phyloP scores from a whole-genome alignment of 2,329 filamentous ascomycete genomes.

The Penicillium sp. region DNA sequence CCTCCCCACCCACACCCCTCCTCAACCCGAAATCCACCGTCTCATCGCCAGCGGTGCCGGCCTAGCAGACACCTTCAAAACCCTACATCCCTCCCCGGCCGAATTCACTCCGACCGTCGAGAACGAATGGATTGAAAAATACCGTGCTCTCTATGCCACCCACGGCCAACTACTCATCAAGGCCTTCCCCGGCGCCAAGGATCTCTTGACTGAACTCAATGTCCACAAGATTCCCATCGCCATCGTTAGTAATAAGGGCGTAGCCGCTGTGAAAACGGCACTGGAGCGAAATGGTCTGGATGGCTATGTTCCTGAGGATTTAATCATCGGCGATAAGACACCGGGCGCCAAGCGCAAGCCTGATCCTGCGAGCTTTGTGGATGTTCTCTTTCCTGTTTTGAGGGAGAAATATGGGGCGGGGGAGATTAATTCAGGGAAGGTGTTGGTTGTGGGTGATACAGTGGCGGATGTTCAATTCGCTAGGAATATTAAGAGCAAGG shows the following conservation, averaged over 20 bases:
- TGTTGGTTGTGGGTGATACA: slow-evolving; percentile 19
- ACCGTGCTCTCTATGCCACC: slow-evolving; percentile 22
- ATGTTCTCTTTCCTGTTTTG: slow-evolving; percentile 19
- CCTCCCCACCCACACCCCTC: slow-evolving; percentile 12
- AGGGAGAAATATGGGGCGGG: slow-evolving; percentile 6
- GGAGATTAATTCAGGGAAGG: not conserved
- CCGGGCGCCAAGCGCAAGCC: slow-evolving; percentile 18
- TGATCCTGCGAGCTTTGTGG: slow-evolving; percentile 15
- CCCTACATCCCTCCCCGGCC: slow-evolving; percentile 7
- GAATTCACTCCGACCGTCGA: slow-evolving; percentile 9
- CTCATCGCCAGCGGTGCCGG: slow-evolving; percentile 18
- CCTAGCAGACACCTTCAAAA: slow-evolving; percentile 14
- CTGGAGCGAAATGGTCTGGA: slow-evolving; percentile 10
- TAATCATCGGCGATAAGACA: slow-evolving; percentile 20
- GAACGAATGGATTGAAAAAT: slow-evolving; percentile 22
- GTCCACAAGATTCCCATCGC: slow-evolving; percentile 17
- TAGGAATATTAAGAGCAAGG: slow-evolving; percentile 13
- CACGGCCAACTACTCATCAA: slow-evolving; percentile 23
- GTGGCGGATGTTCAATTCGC: slow-evolving; percentile 19
- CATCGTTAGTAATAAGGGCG: slow-evolving; percentile 29
- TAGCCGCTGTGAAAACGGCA: slow-evolving; percentile 19
- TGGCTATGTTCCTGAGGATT: slow-evolving; percentile 12
- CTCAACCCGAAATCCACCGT: slow-evolving; percentile 11
- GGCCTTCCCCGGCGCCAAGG: slow-evolving; percentile 19
- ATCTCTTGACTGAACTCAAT: slow-evolving; percentile 16